A percentile compares a stretch with the other conserved stretches of the same genome.
phyloP scores from a whole-genome alignment of 805 yeast genomes.

The Aciculoconidium aculeatum region DNA sequence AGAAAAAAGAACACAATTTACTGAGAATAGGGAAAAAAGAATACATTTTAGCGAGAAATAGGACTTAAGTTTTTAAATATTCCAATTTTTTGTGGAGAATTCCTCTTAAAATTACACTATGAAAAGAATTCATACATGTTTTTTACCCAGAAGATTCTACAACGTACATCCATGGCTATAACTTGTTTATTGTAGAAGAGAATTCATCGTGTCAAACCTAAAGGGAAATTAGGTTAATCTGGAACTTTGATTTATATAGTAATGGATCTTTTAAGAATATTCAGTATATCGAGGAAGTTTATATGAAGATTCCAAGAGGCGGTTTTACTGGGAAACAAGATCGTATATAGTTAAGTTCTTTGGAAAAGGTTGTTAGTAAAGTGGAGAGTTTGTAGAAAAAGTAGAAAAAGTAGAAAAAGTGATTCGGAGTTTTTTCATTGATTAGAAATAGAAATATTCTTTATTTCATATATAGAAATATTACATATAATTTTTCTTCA shows the following conservation, averaged over 20 bases:
- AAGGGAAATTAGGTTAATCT: conserved; percentile 49
- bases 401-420: too few species aligned
- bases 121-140: conserved; percentile 41
- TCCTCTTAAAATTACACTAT: conserved; percentile 37
- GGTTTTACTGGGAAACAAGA: conserved; percentile 54
- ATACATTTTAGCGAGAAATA: too few species aligned
- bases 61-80: conserved; percentile 58
- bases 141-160: conserved; percentile 47
- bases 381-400: too few species aligned
- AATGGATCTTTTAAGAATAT: conserved; percentile 1
- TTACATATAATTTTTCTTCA: too few species aligned
- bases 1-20: too few species aligned
- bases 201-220: conserved; percentile 41
- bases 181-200: conserved; percentile 62
- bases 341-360: conserved; percentile 49
- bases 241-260: conserved; percentile 47
- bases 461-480: too few species aligned
- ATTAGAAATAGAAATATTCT: too few species aligned
- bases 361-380: too few species aligned
- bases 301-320: conserved; percentile 30
- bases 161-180: conserved; percentile 56
- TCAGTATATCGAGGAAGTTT: conserved; percentile 16
- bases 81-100: conserved; percentile 37
- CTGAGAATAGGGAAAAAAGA: too few species aligned
- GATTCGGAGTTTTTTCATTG: too few species aligned